Evolutionary conservation across 441 rosid species (phyloP).

Genomic region (Erysimum cheiri): DNA sequence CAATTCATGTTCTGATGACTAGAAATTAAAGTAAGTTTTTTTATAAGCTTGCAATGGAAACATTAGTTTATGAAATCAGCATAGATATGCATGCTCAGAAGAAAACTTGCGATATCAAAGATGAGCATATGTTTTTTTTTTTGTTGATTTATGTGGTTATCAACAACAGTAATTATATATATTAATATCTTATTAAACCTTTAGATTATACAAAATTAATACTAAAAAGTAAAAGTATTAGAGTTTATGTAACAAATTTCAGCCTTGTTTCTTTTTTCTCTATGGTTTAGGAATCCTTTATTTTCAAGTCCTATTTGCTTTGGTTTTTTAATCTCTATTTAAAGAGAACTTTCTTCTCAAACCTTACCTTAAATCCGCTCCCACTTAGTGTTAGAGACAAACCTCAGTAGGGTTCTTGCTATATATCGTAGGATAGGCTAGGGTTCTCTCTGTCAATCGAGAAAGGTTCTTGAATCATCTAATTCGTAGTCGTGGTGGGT

Average conservation of each 20-base stretch:
- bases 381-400: not conserved
- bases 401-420: conserved; percentile 29
- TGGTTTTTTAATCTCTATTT: not conserved
- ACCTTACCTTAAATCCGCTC: not conserved
- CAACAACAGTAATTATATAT: no score
- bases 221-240: no score
- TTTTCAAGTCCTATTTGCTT: not conserved
- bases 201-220: no score
- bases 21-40: no score
- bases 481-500: not conserved
- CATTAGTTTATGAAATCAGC: not conserved
- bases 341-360: not conserved
- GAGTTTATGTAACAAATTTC: no score
- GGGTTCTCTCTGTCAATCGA: not conserved
- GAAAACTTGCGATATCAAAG: not conserved
- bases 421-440: conserved; percentile 6
- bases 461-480: no score
- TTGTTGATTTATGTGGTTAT: no score
- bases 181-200: no score
- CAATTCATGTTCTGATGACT: no score
- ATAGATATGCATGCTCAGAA: no score
- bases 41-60: not conserved
- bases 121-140: no score
- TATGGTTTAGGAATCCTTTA: no score
- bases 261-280: not conserved